Conservation (phyloP, 2,329 filamentous ascomycete genomes). For the Phaeoacremonium minimum region DNA sequence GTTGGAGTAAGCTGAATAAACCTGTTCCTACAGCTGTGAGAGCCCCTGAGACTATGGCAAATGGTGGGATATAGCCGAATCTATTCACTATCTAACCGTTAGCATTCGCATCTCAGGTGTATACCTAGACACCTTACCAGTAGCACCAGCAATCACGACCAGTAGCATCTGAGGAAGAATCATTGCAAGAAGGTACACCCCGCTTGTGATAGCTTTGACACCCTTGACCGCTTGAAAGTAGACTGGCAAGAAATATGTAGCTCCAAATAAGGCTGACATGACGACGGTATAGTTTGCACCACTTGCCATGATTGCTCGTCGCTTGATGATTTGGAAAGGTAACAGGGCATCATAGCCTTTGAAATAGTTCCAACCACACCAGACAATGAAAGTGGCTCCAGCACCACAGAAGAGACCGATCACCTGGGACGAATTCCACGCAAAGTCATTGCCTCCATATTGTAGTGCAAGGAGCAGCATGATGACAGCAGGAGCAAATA, state of each 20-base stretch:
- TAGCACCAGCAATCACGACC: constrained; percentile 13
- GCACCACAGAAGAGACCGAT: constrained; percentile 35
- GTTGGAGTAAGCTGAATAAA: constrained; percentile 12
- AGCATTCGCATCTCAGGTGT: not conserved
- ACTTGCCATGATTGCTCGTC: constrained; percentile 15
- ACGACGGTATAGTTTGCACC: constrained; percentile 13
- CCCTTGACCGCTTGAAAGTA: constrained; percentile 31
- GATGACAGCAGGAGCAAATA: constrained; percentile 36
- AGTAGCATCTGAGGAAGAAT: constrained; percentile 17
- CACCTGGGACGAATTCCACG: constrained; percentile 31
- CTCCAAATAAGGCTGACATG: constrained; percentile 13
- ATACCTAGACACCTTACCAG: constrained; percentile 13
- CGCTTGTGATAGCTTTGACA: constrained; percentile 21
- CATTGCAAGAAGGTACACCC: constrained; percentile 24
- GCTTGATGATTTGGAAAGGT: constrained; percentile 16
- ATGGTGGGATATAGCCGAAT: constrained; percentile 16
- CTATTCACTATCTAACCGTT: constrained; percentile 10
- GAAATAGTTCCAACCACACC: constrained; percentile 34
- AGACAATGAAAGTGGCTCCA: constrained; percentile 23
- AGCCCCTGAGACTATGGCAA: constrained; percentile 9
- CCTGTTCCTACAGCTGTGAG: constrained; percentile 13
- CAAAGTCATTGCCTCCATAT: constrained; percentile 31
- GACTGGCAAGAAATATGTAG: constrained; percentile 25
- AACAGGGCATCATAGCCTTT: constrained; percentile 18
- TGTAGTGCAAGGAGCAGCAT: constrained; percentile 40